Evolutionary conservation across 2,329 filamentous ascomycete species (phyloP).

Genomic region (Penicillium expansum): DNA sequence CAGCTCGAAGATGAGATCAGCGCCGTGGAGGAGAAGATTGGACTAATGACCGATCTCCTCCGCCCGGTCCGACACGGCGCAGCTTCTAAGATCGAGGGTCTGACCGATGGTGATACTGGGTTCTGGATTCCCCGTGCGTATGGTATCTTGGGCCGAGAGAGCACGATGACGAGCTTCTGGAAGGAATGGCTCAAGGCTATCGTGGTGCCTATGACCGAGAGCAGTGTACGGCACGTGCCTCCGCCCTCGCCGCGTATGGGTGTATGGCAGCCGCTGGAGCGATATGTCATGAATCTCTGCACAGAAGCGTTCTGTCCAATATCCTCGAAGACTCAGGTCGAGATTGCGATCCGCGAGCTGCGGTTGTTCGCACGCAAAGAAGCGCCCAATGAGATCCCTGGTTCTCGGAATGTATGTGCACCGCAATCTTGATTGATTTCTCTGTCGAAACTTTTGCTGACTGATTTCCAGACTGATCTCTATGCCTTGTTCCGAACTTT

Average conservation of each 20-base stretch:
- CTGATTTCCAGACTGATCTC: conserved; percentile 63
- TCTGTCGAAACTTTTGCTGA: conserved; percentile 11
- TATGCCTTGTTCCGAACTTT: conserved; percentile 89
- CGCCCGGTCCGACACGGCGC: conserved; percentile 89
- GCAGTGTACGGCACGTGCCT: conserved; percentile 76
- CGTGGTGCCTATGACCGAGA: conserved; percentile 93
- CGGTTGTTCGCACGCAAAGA: conserved; percentile 91
- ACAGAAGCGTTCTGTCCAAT: conserved; percentile 91
- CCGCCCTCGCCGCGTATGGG: conserved; percentile 86
- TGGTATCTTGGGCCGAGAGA: conserved; percentile 83
- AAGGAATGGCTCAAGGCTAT: conserved; percentile 97
- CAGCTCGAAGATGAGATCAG: conserved; percentile 90
- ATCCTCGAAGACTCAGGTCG: conserved; percentile 92
- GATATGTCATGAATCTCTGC: conserved; percentile 95
- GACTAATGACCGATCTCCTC: conserved; percentile 92
- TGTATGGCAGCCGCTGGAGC: conserved; percentile 92
- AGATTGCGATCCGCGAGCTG: conserved; percentile 83
- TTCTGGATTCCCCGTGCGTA: conserved; percentile 95
- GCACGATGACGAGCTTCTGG: conserved; percentile 84
- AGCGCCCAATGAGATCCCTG: conserved; percentile 86
- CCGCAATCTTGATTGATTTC: neutral
- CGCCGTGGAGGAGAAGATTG: conserved; percentile 93
- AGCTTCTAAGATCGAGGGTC: conserved; percentile 92
- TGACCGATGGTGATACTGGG: conserved; percentile 92
- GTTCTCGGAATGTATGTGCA: conserved; percentile 65